Percentiles rank a stretch among this genome's conserved stretches.
These are phyloP conservation scores for Cardamine occulta DNA, from an alignment of 345 rosid species.

Conservation along the genomic window DNA sequence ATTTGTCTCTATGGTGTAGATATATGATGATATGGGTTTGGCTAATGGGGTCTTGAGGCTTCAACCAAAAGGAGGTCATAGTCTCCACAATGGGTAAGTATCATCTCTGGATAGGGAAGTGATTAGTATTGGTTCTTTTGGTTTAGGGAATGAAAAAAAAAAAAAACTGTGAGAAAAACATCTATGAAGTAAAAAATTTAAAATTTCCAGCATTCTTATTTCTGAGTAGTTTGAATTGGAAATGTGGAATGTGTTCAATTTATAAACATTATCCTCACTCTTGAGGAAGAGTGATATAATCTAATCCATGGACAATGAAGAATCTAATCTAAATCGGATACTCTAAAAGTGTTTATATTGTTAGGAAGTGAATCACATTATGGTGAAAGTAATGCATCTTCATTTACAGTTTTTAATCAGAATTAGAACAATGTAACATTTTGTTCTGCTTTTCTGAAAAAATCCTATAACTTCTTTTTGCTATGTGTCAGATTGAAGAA, in stretches of 20 bases:
- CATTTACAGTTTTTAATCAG: neutral
- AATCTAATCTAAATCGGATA: neutral
- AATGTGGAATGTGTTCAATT: neutral
- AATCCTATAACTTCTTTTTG: neutral
- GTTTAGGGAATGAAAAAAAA: neutral
- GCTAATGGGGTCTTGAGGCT: slow-evolving; percentile 81
- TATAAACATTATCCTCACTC: neutral
- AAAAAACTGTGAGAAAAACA: neutral
- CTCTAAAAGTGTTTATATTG: neutral
- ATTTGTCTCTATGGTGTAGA: slow-evolving; percentile 44
- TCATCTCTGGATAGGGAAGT: neutral
- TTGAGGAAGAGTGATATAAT: no score
- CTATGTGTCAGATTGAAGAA: slow-evolving; percentile 64
- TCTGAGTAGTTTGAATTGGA: neutral
- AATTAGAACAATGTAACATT: neutral
- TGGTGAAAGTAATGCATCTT: neutral
- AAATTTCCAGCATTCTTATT: neutral
- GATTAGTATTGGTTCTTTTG: neutral
- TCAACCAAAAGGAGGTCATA: slow-evolving; percentile 86
- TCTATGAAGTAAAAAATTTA: neutral
- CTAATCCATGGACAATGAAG: no score
- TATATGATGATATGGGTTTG: slow-evolving; percentile 83
- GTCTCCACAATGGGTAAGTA: slow-evolving; percentile 82
- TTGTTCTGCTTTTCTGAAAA: neutral
- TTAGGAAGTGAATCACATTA: neutral